Base-by-base conservation (phyloP, 495 filamentous ascomycete genomes). In the Talaromyces nanjingensis region DNA sequence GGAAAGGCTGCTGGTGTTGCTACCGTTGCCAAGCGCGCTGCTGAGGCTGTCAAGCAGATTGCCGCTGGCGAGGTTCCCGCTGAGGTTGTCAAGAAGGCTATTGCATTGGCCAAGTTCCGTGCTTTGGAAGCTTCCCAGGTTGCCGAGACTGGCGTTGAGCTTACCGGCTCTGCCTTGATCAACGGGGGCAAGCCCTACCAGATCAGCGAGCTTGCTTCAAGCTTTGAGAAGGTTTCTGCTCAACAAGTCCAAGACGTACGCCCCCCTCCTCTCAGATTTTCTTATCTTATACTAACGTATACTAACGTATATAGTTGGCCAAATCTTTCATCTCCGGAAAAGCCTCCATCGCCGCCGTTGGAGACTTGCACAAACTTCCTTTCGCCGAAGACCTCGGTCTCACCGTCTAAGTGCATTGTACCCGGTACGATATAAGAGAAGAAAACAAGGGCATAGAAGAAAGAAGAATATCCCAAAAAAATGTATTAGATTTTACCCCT, bases 321-420 rank as follows among this genome's bases (percentile, higher is more conserved):
- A 92, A 92, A 78, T 81, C 87, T 68, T 83, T 97, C 70, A 82
- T 98, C 60, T 87, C 91, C 42, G 86, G 87, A 75, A 98, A 93
- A 83, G 92, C 93, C 29, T 88, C 91, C 42, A 88, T 97, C 63
- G 87, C 89, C 60, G 82, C 90, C 58, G 92, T 96, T 62, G 92
- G 94, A 68, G 93, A 99, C 71, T 79, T 98, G 64, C 85, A 88
- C 77, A 81, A 90, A 69, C 83, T 99, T 67, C 94, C 96, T 24
- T 98, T 88, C 73, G 93, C 91, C 62, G 91, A 93, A 79, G 93
- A 98, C 68, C 80, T 99, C 70, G 94, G 93, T 47, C 83, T 99
- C 74, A 91, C 88, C 74, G 91, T 96, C 82, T 98, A 93, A 83
- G 24, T 59, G n/a, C 27, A 37, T 34, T 56, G 22, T 56, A 27